Percentiles rank a stretch among this genome's conserved stretches.
These are phyloP conservation scores for Podospora pseudopauciseta DNA, from an alignment of 495 filamentous ascomycete species.

Conservation along the genomic window DNA sequence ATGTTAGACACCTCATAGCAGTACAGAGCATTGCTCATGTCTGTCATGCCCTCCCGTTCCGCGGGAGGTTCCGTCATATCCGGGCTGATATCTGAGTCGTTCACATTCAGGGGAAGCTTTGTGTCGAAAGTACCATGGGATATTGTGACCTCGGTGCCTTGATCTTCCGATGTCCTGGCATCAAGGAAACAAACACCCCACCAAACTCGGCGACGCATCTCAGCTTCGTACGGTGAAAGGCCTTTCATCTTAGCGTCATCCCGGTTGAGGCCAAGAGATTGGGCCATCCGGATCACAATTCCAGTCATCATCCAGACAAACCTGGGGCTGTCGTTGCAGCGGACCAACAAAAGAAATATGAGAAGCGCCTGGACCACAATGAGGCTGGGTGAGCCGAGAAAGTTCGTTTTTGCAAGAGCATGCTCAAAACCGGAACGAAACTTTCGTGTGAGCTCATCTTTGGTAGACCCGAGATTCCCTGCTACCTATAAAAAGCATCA, in stretches of 20 bases:
- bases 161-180: slow-evolving; percentile 35
- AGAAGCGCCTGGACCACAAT: slow-evolving; percentile 47
- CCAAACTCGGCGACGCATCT: slow-evolving; percentile 50
- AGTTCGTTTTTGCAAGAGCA: slow-evolving; percentile 53
- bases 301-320: slow-evolving; percentile 57
- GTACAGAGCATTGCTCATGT: slow-evolving; percentile 32
- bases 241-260: slow-evolving; percentile 40
- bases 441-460: slow-evolving; percentile 47
- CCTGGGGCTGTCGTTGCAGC: slow-evolving; percentile 48
- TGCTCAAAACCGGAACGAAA: slow-evolving; percentile 55
- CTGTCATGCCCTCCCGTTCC: slow-evolving; percentile 35
- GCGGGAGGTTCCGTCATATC: slow-evolving; percentile 31
- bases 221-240: slow-evolving; percentile 46
- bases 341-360: slow-evolving; percentile 47
- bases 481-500: slow-evolving; percentile 34
- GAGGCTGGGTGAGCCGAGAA: slow-evolving; percentile 42
- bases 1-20: slow-evolving; percentile 32
- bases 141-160: slow-evolving; percentile 43
- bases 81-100: slow-evolving; percentile 44
- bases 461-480: slow-evolving; percentile 49
- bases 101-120: slow-evolving; percentile 42
- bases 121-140: slow-evolving; percentile 39
- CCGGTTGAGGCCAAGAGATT: slow-evolving; percentile 48
- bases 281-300: slow-evolving; percentile 45
- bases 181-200: slow-evolving; percentile 46